A percentile compares a stretch with the other conserved stretches of the same genome.
Conservation (phyloP, 345 rosid species). For the Rubroshorea leprosula region DNA sequence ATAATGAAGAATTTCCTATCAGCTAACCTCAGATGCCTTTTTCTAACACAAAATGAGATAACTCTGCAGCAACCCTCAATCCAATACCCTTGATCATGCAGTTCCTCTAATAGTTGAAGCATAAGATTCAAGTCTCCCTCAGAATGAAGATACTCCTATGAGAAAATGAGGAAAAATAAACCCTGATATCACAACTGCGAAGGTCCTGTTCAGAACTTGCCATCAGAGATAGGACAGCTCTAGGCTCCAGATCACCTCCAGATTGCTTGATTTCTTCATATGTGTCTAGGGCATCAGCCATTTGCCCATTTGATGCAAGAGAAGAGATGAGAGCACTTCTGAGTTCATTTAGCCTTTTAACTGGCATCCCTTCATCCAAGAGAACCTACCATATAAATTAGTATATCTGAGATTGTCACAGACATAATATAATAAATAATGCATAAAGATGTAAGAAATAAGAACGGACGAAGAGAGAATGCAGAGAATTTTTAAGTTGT, state of each 20-base stretch:
- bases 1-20: constrained; percentile 7
- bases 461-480: no score
- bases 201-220: constrained; percentile 39
- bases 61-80: constrained; percentile 60
- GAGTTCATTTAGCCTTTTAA: constrained; percentile 42
- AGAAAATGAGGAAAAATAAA: not conserved
- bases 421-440: no score
- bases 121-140: constrained; percentile 43
- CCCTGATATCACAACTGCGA: not conserved
- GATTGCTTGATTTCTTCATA: constrained; percentile 63
- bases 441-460: not conserved
- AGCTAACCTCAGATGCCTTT: constrained; percentile 50
- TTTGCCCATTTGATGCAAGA: constrained; percentile 59
- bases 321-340: constrained; percentile 58
- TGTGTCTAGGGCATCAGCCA: constrained; percentile 54
- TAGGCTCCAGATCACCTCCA: constrained; percentile 48
- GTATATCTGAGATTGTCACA: constrained; percentile 3
- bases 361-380: constrained; percentile 37
- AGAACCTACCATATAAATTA: constrained; percentile 42
- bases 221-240: constrained; percentile 55
- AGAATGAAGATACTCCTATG: constrained; percentile 45
- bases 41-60: constrained; percentile 42
- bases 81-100: constrained; percentile 48
- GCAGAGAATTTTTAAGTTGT: no score
- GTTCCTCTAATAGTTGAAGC: constrained; percentile 51